Base-by-base conservation (phyloP, 345 rosid species). In the Eutrema yunnanense region DNA sequence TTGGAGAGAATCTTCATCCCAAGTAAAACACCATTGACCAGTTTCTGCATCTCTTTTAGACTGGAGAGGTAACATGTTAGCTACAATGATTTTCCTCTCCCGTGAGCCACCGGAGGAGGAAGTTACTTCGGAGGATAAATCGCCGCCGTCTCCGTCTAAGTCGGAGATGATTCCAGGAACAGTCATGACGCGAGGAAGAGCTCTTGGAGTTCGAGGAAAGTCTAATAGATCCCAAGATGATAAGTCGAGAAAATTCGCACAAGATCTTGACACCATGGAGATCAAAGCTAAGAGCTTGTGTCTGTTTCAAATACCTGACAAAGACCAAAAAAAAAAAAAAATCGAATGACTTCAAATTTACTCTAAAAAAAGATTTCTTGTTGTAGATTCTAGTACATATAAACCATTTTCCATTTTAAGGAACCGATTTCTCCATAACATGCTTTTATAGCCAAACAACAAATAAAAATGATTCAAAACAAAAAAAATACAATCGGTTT, bases 211-310 rank as follows among this genome's bases (percentile, higher is more conserved):
- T 46, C 62, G 72, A n/a, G 82, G 82, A 40, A 40, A 38, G 75
- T 74, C 79, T 56, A 81, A 42, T 50, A 79, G 72, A 59, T 86
- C 78, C 61, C 85, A 80, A 33, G 90, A 80, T 65, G 86, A 84
- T 55, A 86, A 80, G 56, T 86, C 89, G 9, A 83, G 73, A 58
- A 88, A 77, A 82, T 72, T 84, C 60, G 76, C 76, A 68, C 81
- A 83, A 71, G 87, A 82, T 67, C 85, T 83, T 11, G 87, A 81
- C 58, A 86, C 34, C 86, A 82, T 84, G 64, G 62, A 66, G 59
- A 73, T 60, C 9, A 42, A 33, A 72, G 62, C 67, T 59, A 50
- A 44, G n/a, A 13, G 55, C 30, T 55, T 50, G 40, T 71, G 7
- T 51, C 62, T 51, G 2, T 2, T 50, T 50, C 52, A 22, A 32